phyloP scores from a whole-genome alignment of 306 rosid species.

The Glycyrrhiza uralensis region DNA sequence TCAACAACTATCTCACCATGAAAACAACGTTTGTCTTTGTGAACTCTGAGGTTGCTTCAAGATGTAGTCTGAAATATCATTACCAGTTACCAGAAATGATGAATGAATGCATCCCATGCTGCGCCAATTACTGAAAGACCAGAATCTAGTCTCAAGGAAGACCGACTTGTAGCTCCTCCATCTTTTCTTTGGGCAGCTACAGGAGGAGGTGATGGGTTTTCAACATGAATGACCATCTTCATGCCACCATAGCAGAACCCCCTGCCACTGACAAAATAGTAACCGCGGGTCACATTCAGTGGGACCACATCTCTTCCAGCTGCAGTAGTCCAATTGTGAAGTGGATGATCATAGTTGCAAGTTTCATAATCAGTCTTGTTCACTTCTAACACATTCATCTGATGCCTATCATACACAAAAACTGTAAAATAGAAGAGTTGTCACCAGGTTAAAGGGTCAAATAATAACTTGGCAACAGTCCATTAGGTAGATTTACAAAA shows the following conservation, averaged over 20 bases:
- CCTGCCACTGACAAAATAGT: conserved; percentile 65
- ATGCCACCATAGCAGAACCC: conserved; percentile 76
- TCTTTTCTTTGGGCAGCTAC: conserved; percentile 27
- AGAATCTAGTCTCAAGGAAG: conserved; percentile 20
- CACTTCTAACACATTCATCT: conserved; percentile 65
- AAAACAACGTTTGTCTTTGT: neutral
- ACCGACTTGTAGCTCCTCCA: conserved; percentile 14
- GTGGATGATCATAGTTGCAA: conserved; percentile 61
- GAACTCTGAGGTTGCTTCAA: neutral
- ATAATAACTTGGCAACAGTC: neutral
- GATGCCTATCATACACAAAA: conserved; percentile 81
- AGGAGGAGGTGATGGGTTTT: conserved; percentile 62
- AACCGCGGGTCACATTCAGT: conserved; percentile 53
- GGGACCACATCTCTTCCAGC: conserved; percentile 84
- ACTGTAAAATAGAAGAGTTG: conserved; percentile 28
- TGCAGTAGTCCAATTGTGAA: conserved; percentile 67
- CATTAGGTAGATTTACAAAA: too few relatives aligned
- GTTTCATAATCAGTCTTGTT: conserved; percentile 62
- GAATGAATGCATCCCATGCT: conserved; percentile 42
- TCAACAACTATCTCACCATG: neutral
- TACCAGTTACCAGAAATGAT: conserved; percentile 21
- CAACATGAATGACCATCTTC: conserved; percentile 61
- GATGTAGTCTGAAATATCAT: neutral
- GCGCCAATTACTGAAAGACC: conserved; percentile 43
- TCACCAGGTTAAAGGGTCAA: neutral